phyloP scores from a whole-genome alignment of 2,329 filamentous ascomycete species.

The Davidsoniella australis region DNA sequence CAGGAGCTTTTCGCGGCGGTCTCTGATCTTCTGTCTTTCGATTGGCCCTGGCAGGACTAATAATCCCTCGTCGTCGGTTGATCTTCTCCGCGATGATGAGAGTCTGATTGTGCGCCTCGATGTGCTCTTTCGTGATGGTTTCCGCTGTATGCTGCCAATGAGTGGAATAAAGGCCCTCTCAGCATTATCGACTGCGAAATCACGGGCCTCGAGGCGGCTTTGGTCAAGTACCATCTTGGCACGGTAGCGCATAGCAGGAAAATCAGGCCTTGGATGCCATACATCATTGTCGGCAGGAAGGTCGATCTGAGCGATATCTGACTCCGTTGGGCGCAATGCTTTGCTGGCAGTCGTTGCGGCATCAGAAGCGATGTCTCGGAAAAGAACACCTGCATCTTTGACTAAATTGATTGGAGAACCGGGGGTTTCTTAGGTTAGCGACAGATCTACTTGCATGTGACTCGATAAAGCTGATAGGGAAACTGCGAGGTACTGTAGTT shows the following conservation, averaged over 20 bases:
- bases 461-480: background rate
- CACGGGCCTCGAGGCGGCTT: slow-evolving; percentile 41
- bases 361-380: slow-evolving; percentile 85
- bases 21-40: slow-evolving; percentile 24
- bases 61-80: slow-evolving; percentile 39
- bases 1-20: slow-evolving; percentile 27
- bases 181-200: slow-evolving; percentile 37
- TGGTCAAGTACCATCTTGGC: slow-evolving; percentile 48
- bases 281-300: slow-evolving; percentile 74
- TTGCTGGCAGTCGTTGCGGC: slow-evolving; percentile 64
- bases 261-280: slow-evolving; percentile 75
- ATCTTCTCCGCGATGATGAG: slow-evolving; percentile 33
- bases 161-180: slow-evolving; percentile 24
- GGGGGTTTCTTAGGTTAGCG: slow-evolving; percentile 13
- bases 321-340: slow-evolving; percentile 59
- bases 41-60: too few relatives aligned
- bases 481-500: too few relatives aligned
- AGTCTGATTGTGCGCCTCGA: too few relatives aligned
- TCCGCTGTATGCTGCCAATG: background rate
- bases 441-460: background rate
- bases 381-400: slow-evolving; percentile 60
- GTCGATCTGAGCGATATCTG: slow-evolving; percentile 63
- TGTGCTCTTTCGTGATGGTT: slow-evolving; percentile 13
- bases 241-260: slow-evolving; percentile 54
- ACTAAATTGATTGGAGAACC: slow-evolving; percentile 24